Evolutionary conservation across 257 asterid species (phyloP), one percentile per base, ranked within the genome.

Genomic region (Parsonsia alboflavescens): DNA sequence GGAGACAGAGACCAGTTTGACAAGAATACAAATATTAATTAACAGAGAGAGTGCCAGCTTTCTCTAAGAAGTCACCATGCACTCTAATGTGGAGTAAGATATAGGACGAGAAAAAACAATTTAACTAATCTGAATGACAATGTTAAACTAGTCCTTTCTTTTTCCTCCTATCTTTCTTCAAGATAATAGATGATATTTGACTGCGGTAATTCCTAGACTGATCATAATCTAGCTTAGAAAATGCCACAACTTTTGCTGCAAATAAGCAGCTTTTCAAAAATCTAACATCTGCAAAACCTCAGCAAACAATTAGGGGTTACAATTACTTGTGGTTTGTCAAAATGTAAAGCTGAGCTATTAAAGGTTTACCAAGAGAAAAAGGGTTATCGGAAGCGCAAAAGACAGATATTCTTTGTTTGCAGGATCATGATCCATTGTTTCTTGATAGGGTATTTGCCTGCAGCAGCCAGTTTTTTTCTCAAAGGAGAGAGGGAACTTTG

Each of bases 1-100:
- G 42, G n/a, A 58, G 61, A 54, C 10, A 78, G 77, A 77, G 28
- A 16, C 49, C 58, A 48, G 44, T 41, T 8, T 62, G 45, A 56
- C 36, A 76, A 39, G 42, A 45, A 70, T 45, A 66, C 15, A 65
- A 65, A 65, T 10, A 17, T 39, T 19, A 42, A 65, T 39, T 1
- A 36, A 41, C 45, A 65, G 39, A 65, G 21, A 42, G 10, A 36
- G 46, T 7, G 70, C 26, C 39, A 33, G 39, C 39, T 33, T 33
- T 33, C 39, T 1, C 39, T 33, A 1, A 33, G 39, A 33, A 33
- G 39, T 33, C 64, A 24, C 6, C 36, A 11, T 9, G 16, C 36
- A 6, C 8, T 30, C 16, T 15, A 62, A 62, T 28, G 30, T 17
- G 39, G 26, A 24, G 22, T 62, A 28, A 62, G 58, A 30, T 5